These are phyloP conservation scores for Metschnikowia chrysomelidarum DNA, from an alignment of 805 yeast genomes.

Conservation along the genomic window DNA sequence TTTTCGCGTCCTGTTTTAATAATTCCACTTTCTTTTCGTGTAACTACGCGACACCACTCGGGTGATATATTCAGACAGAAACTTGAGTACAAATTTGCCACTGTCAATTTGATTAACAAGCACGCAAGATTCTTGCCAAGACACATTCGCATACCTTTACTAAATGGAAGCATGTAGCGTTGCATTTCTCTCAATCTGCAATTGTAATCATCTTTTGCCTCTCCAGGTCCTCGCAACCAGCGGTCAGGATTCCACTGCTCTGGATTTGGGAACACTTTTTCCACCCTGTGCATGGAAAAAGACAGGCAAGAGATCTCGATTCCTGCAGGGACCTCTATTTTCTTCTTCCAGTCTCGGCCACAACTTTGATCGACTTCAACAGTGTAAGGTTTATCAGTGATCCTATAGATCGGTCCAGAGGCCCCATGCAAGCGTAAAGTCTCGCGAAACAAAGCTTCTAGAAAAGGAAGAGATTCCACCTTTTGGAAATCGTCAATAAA, in stretches of 20 bases:
- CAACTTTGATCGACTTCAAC: slow-evolving; percentile 16
- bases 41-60: slow-evolving; percentile 41
- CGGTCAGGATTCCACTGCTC: slow-evolving; percentile 54
- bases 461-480: slow-evolving; percentile 53
- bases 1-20: slow-evolving; percentile 17
- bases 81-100: slow-evolving; percentile 53
- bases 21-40: slow-evolving; percentile 11
- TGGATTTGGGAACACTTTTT: slow-evolving; percentile 49
- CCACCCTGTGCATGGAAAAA: slow-evolving; percentile 57
- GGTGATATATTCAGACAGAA: slow-evolving; percentile 31
- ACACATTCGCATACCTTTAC: slow-evolving; percentile 73
- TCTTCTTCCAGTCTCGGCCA: no score
- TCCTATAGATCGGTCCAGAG: slow-evolving; percentile 68
- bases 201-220: slow-evolving; percentile 28
- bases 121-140: slow-evolving; percentile 67
- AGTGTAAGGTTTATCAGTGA: slow-evolving; percentile 31
- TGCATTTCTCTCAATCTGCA: slow-evolving; percentile 45
- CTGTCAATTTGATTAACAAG: slow-evolving; percentile 60
- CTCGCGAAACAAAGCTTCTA: slow-evolving; percentile 64
- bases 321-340: slow-evolving; percentile 44
- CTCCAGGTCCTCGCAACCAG: slow-evolving; percentile 49
- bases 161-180: slow-evolving; percentile 62
- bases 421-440: slow-evolving; percentile 62
- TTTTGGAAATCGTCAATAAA: slow-evolving; percentile 31
- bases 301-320: slow-evolving; percentile 64